phyloP scores from a whole-genome alignment of 2,329 filamentous ascomycete genomes.

The Fusarium sp. region DNA sequence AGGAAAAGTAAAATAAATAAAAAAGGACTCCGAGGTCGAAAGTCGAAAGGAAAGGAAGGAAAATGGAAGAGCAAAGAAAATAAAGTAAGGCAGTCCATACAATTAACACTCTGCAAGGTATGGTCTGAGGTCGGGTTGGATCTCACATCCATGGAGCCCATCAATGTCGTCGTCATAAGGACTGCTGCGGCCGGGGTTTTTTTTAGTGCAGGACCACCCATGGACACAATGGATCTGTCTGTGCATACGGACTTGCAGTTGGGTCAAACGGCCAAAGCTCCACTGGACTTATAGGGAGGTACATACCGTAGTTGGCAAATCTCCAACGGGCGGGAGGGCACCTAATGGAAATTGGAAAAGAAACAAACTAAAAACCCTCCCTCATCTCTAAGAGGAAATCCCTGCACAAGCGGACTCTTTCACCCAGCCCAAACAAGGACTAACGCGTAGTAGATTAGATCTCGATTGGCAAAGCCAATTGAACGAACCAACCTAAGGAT shows the following conservation, averaged over 20 bases:
- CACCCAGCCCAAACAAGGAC: slow-evolving; percentile 23
- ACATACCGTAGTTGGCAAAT: neutral
- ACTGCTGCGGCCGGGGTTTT: slow-evolving; percentile 14
- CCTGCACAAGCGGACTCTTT: slow-evolving; percentile 5
- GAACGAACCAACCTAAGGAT: slow-evolving; percentile 33
- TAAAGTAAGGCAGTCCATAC: neutral
- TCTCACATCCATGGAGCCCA: slow-evolving; percentile 6
- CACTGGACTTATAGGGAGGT: neutral
- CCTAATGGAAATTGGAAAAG: neutral
- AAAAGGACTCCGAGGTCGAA: neutral
- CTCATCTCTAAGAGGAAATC: slow-evolving; percentile 19
- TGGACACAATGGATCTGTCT: slow-evolving; percentile 11
- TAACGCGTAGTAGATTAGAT: slow-evolving; percentile 32
- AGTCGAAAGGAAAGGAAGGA: slow-evolving; percentile 12
- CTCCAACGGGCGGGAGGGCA: slow-evolving; percentile 3
- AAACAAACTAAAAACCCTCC: neutral
- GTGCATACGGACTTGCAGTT: slow-evolving; percentile 19
- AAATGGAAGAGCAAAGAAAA: slow-evolving; percentile 31
- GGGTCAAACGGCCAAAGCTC: slow-evolving; percentile 10
- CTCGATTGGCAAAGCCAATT: slow-evolving; percentile 40
- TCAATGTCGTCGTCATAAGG: slow-evolving; percentile 33
- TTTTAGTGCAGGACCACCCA: slow-evolving; percentile 14
- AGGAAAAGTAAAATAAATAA: neutral
- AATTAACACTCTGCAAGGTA: neutral
- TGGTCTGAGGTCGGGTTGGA: slow-evolving; percentile 24